These are phyloP conservation scores for Mycena chlorophos DNA, from an alignment of 768 basidiomycete genomes.

Conservation along the genomic window DNA sequence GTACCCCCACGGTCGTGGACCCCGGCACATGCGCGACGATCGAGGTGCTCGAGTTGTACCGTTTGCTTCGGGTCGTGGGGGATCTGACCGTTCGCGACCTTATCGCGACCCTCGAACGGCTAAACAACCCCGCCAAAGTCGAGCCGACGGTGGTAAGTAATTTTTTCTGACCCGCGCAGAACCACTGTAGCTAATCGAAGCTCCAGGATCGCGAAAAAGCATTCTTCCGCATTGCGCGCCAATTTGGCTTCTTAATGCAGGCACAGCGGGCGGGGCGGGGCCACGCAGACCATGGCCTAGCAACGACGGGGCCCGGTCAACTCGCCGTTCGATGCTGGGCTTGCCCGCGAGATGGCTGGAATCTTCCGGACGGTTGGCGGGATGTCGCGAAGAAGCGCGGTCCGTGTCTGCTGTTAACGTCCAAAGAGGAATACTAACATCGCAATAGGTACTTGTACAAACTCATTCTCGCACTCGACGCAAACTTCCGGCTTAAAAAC, in stretches of 20 bases:
- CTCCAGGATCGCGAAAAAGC: slow-evolving; percentile 1
- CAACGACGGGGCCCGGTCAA: background rate
- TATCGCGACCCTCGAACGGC: background rate
- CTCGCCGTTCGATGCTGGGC: slow-evolving; percentile 22
- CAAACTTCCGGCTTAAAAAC: slow-evolving; percentile 24
- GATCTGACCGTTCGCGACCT: background rate
- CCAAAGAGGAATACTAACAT: background rate
- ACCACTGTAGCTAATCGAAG: background rate
- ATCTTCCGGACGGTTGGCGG: slow-evolving; percentile 20
- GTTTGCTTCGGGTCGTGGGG: slow-evolving; percentile 12
- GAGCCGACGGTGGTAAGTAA: background rate
- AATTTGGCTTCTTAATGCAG: background rate
- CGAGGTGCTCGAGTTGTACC: slow-evolving; percentile 10
- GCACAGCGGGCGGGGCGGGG: background rate
- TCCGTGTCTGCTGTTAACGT: background rate
- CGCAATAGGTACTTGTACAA: slow-evolving; percentile 12
- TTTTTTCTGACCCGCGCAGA: background rate
- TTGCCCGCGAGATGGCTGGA: slow-evolving; percentile 19
- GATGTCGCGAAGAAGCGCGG: background rate
- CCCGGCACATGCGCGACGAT: slow-evolving; percentile 18
- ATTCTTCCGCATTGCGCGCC: background rate
- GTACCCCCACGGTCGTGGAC: slow-evolving; percentile 11
- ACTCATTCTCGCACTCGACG: slow-evolving; percentile 15
- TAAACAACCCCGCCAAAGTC: background rate
- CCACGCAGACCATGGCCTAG: slow-evolving; percentile 6